phyloP scores from a whole-genome alignment of 1,284 basidiomycete genomes.

The Pseudozyma thailandica region DNA sequence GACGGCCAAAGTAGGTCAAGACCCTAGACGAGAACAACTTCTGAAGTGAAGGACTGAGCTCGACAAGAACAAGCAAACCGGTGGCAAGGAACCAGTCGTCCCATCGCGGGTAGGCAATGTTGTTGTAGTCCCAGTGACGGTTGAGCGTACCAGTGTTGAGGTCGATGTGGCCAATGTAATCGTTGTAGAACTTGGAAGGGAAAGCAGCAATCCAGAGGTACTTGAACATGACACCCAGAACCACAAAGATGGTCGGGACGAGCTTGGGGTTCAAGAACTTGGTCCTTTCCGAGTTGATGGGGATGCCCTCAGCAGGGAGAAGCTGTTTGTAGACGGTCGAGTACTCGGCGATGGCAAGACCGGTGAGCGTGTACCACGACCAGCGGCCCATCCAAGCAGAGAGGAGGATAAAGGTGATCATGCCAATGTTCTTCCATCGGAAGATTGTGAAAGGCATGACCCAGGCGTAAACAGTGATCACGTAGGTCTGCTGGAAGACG shows the following conservation, averaged over 20 bases:
- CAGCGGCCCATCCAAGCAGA: slow-evolving; percentile 56
- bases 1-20: slow-evolving; percentile 49
- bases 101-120: slow-evolving; percentile 51
- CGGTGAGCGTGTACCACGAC: slow-evolving; percentile 60
- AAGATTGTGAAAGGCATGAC: slow-evolving; percentile 52
- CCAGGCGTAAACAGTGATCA: slow-evolving; percentile 52
- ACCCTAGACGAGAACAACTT: slow-evolving; percentile 31
- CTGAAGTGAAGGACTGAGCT: slow-evolving; percentile 41
- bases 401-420: slow-evolving; percentile 39
- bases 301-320: slow-evolving; percentile 36
- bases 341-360: slow-evolving; percentile 55
- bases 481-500: slow-evolving; percentile 58
- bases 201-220: slow-evolving; percentile 49
- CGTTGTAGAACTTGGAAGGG: slow-evolving; percentile 38
- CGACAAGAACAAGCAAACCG: slow-evolving; percentile 49
- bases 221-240: slow-evolving; percentile 52
- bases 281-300: slow-evolving; percentile 33
- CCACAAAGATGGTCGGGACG: slow-evolving; percentile 37
- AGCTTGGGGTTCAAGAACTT: slow-evolving; percentile 46
- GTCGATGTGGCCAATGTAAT: slow-evolving; percentile 50
- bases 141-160: slow-evolving; percentile 51
- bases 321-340: slow-evolving; percentile 41
- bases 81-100: slow-evolving; percentile 56
- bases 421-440: slow-evolving; percentile 49
- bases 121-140: slow-evolving; percentile 39